These are phyloP conservation scores for Otatea glauca DNA, from an alignment of 176 grass and related monocot species.

Conservation along the genomic window DNA sequence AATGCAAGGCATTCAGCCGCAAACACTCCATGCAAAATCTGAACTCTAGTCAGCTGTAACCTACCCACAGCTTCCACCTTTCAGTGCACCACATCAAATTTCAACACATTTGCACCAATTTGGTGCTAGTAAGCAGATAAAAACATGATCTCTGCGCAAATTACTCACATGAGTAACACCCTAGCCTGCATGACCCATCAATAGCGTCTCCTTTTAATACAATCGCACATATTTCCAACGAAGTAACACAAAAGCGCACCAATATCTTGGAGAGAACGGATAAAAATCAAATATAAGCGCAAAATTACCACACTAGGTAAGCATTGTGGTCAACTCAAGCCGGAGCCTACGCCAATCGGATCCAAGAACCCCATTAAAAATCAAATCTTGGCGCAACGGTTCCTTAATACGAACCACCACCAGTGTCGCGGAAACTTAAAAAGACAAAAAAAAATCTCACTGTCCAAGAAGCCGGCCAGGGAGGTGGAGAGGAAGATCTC, in stretches of 20 bases:
- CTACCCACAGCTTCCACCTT: not conserved
- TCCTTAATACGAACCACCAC: not conserved
- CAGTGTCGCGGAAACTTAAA: not conserved
- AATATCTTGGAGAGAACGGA: not conserved
- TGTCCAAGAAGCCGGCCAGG: conserved; percentile 61
- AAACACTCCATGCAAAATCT: not conserved
- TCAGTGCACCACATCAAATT: not conserved
- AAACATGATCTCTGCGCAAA: not conserved
- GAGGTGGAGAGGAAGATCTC: conserved; percentile 67
- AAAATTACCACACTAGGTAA: not conserved
- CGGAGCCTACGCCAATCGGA: conserved; percentile 29
- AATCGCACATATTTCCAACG: not conserved
- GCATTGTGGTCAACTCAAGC: not conserved
- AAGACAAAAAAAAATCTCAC: conserved; percentile 35
- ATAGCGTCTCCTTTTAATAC: not conserved
- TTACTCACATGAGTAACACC: not conserved
- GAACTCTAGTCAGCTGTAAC: not conserved
- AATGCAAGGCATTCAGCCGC: not conserved
- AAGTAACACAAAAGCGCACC: not conserved
- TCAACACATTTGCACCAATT: not conserved
- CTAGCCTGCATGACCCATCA: not conserved
- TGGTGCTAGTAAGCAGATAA: not conserved
- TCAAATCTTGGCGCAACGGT: conserved; percentile 25
- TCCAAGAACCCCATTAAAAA: conserved; percentile 37
- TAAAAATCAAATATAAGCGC: not conserved